Conservation (phyloP, 2,329 filamentous ascomycete species). For the Sclerotinia sclerotiorum region DNA sequence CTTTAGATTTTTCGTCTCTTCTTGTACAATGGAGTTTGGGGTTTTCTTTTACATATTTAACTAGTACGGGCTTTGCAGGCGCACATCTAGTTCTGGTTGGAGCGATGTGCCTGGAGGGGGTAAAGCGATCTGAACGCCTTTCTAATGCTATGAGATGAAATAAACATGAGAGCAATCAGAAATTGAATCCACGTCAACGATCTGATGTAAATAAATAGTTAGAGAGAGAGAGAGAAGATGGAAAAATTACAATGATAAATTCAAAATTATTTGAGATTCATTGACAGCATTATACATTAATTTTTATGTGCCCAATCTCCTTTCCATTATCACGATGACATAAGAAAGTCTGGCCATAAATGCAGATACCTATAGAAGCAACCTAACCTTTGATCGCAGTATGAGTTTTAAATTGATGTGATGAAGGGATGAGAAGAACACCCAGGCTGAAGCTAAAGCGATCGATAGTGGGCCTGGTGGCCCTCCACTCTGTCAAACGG, state of each 20-base stretch:
- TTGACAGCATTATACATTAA: not conserved
- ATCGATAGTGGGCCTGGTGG: not conserved
- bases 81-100: slow-evolving; percentile 16
- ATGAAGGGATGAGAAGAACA: not conserved
- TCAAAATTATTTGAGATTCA: not conserved
- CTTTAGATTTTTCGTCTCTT: slow-evolving; percentile 4
- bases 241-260: slow-evolving; percentile 2
- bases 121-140: slow-evolving; percentile 19
- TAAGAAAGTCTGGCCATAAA: not conserved
- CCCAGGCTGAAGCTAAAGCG: not conserved
- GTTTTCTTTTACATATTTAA: slow-evolving; percentile 15
- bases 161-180: slow-evolving; percentile 10
- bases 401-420: not conserved
- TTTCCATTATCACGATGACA: not conserved
- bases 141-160: slow-evolving; percentile 19
- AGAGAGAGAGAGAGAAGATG: not conserved
- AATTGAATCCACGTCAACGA: slow-evolving; percentile 12
- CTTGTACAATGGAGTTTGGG: slow-evolving; percentile 24
- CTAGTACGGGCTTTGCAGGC: slow-evolving; percentile 20
- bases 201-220: slow-evolving; percentile 20
- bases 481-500: not conserved
- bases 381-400: not conserved
- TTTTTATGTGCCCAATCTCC: not conserved
- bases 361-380: not conserved
- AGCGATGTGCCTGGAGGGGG: slow-evolving; percentile 11